Evolutionary conservation across 192 early-diverging fungal genomes (phyloP).

Genomic region (Backusella circina): DNA sequence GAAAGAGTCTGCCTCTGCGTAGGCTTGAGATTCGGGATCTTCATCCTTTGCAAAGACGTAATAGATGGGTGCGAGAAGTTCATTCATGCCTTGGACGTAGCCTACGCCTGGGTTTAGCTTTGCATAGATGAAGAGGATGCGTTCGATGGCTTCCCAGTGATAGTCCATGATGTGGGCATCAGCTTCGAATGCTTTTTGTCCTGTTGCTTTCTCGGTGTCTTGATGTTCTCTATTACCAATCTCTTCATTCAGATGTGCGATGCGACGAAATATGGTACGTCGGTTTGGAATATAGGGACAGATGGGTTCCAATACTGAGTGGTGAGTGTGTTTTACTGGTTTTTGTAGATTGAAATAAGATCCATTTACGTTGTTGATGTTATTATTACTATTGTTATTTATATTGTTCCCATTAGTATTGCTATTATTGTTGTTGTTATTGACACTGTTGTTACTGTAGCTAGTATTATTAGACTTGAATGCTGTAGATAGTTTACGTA

Average conservation of each 20-base stretch:
- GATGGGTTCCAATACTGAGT: constrained; percentile 17
- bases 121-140: constrained; percentile 76
- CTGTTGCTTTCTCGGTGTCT: background rate
- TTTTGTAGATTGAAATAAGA: background rate
- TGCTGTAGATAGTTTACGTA: constrained; percentile 27
- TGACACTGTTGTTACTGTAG: background rate
- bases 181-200: constrained; percentile 1
- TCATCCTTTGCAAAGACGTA: constrained; percentile 62
- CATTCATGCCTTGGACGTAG: constrained; percentile 91
- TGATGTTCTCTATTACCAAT: constrained; percentile 51
- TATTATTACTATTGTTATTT: background rate
- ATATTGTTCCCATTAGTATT: background rate
- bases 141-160: constrained; percentile 77
- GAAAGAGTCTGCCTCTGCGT: constrained; percentile 80
- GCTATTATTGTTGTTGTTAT: background rate
- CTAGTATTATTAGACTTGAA: constrained; percentile 11
- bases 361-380: background rate
- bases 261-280: constrained; percentile 58
- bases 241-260: constrained; percentile 61
- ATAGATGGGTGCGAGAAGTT: constrained; percentile 77
- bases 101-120: constrained; percentile 78
- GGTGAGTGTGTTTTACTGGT: background rate
- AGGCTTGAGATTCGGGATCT: constrained; percentile 41
- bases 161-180: constrained; percentile 46
- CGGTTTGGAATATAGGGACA: constrained; percentile 48